Evolutionary conservation across 169 alveolate species (phyloP).

Genomic region (Plasmodium ovale): DNA sequence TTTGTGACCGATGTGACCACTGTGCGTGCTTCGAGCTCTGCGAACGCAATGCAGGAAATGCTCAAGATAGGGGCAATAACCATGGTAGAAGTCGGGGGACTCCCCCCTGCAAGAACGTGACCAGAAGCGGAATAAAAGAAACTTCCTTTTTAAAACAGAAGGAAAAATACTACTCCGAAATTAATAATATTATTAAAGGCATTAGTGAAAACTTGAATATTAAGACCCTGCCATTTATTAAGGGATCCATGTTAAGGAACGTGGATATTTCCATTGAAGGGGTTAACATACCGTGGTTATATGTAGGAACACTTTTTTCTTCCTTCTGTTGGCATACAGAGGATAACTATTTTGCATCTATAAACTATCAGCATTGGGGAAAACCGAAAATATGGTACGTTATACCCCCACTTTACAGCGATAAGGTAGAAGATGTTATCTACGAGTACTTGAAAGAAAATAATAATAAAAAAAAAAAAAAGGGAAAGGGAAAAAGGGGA

Average conservation of each 20-base stretch:
- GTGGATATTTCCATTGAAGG: constrained; percentile 90
- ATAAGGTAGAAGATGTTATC: constrained; percentile 89
- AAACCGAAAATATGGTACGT: constrained; percentile 96
- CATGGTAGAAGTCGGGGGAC: too few relatives aligned
- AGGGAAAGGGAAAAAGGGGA: not conserved
- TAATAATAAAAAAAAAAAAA: constrained; percentile 15
- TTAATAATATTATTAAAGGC: constrained; percentile 55
- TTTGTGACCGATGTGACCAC: too few relatives aligned
- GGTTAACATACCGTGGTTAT: constrained; percentile 94
- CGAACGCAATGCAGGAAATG: too few relatives aligned
- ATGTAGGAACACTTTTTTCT: constrained; percentile 93
- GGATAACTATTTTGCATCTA: constrained; percentile 94
- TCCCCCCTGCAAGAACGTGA: too few relatives aligned
- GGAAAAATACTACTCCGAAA: constrained; percentile 47
- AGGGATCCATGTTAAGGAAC: constrained; percentile 87
- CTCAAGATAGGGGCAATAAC: too few relatives aligned
- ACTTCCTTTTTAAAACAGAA: constrained; percentile 17
- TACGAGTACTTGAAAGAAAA: constrained; percentile 63
- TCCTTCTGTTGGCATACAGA: constrained; percentile 98
- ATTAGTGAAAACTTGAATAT: constrained; percentile 85
- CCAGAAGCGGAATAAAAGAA: too few relatives aligned
- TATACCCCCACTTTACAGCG: constrained; percentile 89
- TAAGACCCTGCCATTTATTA: constrained; percentile 79
- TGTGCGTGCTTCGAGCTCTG: too few relatives aligned
- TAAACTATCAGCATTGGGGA: constrained; percentile 95